Base-by-base conservation (phyloP, 176 grass and related monocot genomes). In the Metroxylon sagu region DNA sequence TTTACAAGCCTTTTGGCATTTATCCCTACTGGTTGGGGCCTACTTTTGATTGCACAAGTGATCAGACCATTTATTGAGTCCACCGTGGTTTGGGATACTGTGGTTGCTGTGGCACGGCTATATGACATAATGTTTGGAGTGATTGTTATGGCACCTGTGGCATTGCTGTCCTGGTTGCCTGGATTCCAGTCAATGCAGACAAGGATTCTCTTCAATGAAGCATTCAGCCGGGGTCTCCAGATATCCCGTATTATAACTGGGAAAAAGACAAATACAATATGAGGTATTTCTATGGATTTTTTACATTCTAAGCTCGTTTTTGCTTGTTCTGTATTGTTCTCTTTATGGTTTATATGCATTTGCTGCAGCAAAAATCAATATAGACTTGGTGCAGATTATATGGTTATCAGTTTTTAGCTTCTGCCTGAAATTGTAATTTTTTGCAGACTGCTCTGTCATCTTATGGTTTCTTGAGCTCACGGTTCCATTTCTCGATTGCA, bases 181-280 rank as follows among this genome's bases (percentile, higher is more conserved):
- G 91, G 91, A 62, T 76, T 90, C 28, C 91, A 85, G 48, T 86
- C 90, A 78, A 96, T 96, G 91, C 91, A 96, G 61, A 95, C 91
- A 55, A 95, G 91, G 68, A 95, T 95, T 69, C 65, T 95, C 16
- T 96, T 96, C 61, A 96, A 90, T 69, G 86, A 96, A 77, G 91
- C 91, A 57, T 96, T 96, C 29, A 96, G 91, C 76, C 67, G 86
- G 26, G 91, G 91, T 52, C 86, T 96, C 39, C 77, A 96, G 55
- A 85, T 96, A 71, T 87, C 83, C 26, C 85, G 85, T 19, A 90
- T 96, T 71, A 56, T 96, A 66, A 90, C 91, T 65, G 91, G 91
- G 23, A 84, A 84, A 83, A 90, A 87, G 58, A 59, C 76, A 26
- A 63, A 89, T 63, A 57, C 54, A 50, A 59, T 77, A 73, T 89